Conservation (phyloP, 2,329 filamentous ascomycete genomes). For the Pyrenochaeta sp. region DNA sequence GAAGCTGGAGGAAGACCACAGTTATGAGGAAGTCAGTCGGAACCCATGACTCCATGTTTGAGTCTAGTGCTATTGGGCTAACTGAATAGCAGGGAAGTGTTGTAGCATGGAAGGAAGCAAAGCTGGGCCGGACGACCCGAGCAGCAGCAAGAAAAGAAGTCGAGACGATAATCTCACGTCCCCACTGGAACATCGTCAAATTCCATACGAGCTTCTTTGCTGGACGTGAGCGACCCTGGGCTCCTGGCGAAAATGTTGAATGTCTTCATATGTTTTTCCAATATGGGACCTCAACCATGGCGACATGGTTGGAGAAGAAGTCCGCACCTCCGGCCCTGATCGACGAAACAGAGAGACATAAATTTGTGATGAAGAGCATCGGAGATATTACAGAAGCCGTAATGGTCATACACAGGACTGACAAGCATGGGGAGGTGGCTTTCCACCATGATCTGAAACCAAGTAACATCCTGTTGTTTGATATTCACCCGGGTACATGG, state of each 20-base stretch:
- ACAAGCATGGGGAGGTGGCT: neutral
- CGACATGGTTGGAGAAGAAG: neutral
- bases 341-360: neutral
- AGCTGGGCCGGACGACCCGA: too few relatives aligned
- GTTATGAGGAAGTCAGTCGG: too few relatives aligned
- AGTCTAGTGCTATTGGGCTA: too few relatives aligned
- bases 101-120: too few relatives aligned
- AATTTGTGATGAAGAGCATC: neutral
- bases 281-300: neutral
- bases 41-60: too few relatives aligned
- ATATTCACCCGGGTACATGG: conserved; percentile 2
- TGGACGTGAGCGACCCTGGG: neutral
- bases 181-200: conserved; percentile 1
- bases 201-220: conserved; percentile 2
- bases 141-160: conserved; percentile 4
- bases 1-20: too few relatives aligned
- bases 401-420: neutral
- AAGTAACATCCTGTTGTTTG: conserved; percentile 31
- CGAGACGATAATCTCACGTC: neutral
- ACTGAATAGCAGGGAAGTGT: too few relatives aligned
- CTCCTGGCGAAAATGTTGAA: neutral
- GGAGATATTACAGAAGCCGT: neutral
- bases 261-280: neutral
- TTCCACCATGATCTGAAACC: conserved; percentile 39
- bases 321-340: neutral